Base-by-base conservation (phyloP, 2,329 filamentous ascomycete species). In the Myriosclerotinia duriaeana region DNA sequence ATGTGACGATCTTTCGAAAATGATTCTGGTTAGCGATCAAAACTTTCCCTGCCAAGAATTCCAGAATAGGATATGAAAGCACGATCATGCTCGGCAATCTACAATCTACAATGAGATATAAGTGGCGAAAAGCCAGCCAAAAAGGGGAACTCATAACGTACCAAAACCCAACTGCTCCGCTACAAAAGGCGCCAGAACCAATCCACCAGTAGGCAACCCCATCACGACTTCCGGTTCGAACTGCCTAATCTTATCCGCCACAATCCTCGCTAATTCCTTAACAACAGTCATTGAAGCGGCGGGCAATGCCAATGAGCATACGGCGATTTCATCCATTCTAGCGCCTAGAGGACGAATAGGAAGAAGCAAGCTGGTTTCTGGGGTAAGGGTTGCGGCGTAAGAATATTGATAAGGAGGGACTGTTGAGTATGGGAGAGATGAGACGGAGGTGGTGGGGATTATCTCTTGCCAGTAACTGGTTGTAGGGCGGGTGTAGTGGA, bases 221-320 rank as follows among this genome's bases (percentile, higher is more conserved):
- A 64, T 34, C 3, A 55, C 40, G 1, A 55, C 50, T 20, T 64
- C 61, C 9, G 52, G 61, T 0, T 64, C n/a, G 12, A 64, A 55
- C 15, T 22, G n/a, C 52, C 26, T 64, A 15, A 55, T 36, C 30
- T 48, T 64, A 8, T 22, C 11, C 4, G 52, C 61, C n/a, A 64
- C 9, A 8, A 64, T 46, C 17, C 48, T 46, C 11, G 61, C 61
- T 12, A 64, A 8, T 26, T 64, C 50, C 30, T 7, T 30, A 3
- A 64, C 61, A 17, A 64, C 61, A 20, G 52, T 64, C 20, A 44
- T 46, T 5, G 61, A 64, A 17, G 61, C 61, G 55, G 55, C 38
- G 1, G 52, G 61, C 8, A 55, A 34, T 15, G 61, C 52, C n/a
- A 64, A 34, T 36, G 61, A 64, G 17, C 48, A 44, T 17, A 64